Evolutionary conservation across 2,329 filamentous ascomycete genomes (phyloP).

Genomic region (Phaeosphaeria sp.): DNA sequence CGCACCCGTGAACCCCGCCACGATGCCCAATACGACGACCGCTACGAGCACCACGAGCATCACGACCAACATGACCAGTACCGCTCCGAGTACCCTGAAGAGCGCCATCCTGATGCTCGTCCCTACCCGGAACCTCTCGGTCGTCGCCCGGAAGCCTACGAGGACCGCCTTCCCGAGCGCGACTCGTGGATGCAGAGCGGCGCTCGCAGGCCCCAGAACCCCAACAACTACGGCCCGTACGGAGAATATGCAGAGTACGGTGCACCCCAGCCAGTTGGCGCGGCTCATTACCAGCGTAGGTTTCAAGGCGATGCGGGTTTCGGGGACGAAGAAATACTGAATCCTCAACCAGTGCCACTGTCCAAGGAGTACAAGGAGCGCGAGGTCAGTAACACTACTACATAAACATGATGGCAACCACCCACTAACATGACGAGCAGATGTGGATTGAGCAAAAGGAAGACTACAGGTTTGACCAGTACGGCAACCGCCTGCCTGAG

Average conservation of each 20-base stretch:
- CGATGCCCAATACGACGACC: constrained; percentile 26
- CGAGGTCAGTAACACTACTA: constrained; percentile 35
- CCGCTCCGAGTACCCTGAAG: constrained; percentile 25
- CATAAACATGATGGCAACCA: not conserved
- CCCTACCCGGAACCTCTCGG: constrained; percentile 31
- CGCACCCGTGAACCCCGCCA: constrained; percentile 16
- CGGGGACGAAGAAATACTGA: constrained; percentile 45
- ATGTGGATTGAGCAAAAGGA: constrained; percentile 47
- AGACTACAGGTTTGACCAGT: constrained; percentile 44
- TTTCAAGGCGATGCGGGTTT: constrained; percentile 45
- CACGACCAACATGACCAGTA: constrained; percentile 28
- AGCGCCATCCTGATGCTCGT: constrained; percentile 11
- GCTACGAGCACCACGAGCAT: constrained; percentile 17
- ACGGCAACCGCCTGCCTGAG: constrained; percentile 44
- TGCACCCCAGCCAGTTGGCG: constrained; percentile 36
- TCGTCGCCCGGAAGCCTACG: constrained; percentile 42
- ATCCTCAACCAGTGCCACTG: constrained; percentile 46
- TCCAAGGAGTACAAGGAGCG: constrained; percentile 35
- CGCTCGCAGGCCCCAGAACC: constrained; percentile 13
- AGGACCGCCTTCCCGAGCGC: constrained; percentile 46
- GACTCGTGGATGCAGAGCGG: constrained; percentile 43
- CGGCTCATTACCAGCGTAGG: constrained; percentile 41
- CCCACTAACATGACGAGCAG: constrained; percentile 19
- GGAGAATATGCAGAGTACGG: constrained; percentile 41
- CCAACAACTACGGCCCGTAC: constrained; percentile 23